A percentile compares a stretch with the other conserved stretches of the same genome.
phyloP scores from a whole-genome alignment of 1,284 basidiomycete genomes.

The Ganoderma sp. region DNA sequence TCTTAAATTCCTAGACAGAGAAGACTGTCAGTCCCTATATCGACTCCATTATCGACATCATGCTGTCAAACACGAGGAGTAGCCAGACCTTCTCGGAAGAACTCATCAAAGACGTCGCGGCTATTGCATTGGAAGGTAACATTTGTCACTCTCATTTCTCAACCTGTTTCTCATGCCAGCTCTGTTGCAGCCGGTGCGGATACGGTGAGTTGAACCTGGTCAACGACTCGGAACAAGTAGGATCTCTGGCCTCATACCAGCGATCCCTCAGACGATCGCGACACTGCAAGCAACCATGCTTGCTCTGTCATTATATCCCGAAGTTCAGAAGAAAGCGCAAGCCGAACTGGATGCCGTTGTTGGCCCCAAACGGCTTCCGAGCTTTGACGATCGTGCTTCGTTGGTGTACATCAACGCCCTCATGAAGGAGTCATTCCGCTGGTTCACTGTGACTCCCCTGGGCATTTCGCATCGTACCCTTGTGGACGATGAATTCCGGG shows the following conservation, averaged over 20 bases:
- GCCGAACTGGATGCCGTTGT: conserved; percentile 39
- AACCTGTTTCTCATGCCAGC: not conserved
- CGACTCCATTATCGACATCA: not conserved
- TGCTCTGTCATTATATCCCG: conserved; percentile 43
- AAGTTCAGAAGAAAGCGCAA: conserved; percentile 40
- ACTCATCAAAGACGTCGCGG: not conserved
- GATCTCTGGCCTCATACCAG: not conserved
- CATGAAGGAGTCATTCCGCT: conserved; percentile 32
- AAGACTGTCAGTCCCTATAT: not conserved
- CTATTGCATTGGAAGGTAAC: not conserved
- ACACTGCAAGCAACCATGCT: conserved; percentile 40
- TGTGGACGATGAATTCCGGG: conserved; percentile 28
- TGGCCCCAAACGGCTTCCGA: conserved; percentile 33
- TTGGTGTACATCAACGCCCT: conserved; percentile 34
- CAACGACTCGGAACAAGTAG: not conserved
- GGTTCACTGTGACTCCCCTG: conserved; percentile 30
- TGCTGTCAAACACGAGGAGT: not conserved
- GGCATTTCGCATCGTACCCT: conserved; percentile 16
- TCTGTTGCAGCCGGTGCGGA: conserved; percentile 18
- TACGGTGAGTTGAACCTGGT: conserved; percentile 11
- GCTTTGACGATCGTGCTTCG: conserved; percentile 24
- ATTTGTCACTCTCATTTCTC: not conserved
- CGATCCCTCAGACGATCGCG: conserved; percentile 27
- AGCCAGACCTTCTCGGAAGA: not conserved
- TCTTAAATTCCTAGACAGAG: not conserved